A percentile compares a stretch with the other conserved stretches of the same genome.
These are phyloP conservation scores for Monilinia fructigena DNA, from an alignment of 2,329 filamentous ascomycete genomes.

Conservation along the genomic window DNA sequence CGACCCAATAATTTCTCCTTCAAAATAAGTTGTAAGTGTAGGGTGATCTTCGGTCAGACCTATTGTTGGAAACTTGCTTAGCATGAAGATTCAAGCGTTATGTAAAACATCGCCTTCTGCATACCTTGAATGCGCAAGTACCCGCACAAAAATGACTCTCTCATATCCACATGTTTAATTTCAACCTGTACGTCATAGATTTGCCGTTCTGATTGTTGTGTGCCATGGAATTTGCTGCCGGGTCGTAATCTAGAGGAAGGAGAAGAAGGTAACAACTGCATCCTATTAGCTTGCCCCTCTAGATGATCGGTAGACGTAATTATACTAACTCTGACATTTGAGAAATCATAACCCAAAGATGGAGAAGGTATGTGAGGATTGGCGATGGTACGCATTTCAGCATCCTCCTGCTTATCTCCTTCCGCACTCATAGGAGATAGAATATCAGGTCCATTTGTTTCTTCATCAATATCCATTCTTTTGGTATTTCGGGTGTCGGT, in stretches of 20 bases:
- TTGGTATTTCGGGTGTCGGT: constrained; percentile 42
- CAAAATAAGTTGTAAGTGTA: constrained; percentile 96
- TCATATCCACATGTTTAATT: constrained; percentile 93
- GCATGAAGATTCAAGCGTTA: constrained; percentile 3
- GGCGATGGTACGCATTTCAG: constrained; percentile 37
- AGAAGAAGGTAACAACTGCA: constrained; percentile 61
- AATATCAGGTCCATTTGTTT: constrained; percentile 37
- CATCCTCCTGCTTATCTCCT: constrained; percentile 42
- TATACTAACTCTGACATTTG: constrained; percentile 53
- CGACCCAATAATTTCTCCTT: constrained; percentile 93
- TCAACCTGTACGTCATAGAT: constrained; percentile 95
- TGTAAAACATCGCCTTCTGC: not conserved
- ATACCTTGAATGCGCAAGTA: constrained; percentile 93
- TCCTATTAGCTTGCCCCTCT: not conserved
- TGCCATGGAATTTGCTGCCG: constrained; percentile 85
- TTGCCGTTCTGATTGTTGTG: constrained; percentile 89
- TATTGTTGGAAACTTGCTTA: constrained; percentile 48
- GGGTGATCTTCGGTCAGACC: constrained; percentile 93
- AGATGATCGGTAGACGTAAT: not conserved
- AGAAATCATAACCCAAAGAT: constrained; percentile 54
- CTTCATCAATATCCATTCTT: constrained; percentile 45
- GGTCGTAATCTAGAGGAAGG: constrained; percentile 83
- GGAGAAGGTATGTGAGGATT: constrained; percentile 43
- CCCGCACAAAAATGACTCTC: constrained; percentile 90
- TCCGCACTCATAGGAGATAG: constrained; percentile 42